Base-by-base conservation (phyloP, 2,329 filamentous ascomycete species). In the Ascochyta koolunga region DNA sequence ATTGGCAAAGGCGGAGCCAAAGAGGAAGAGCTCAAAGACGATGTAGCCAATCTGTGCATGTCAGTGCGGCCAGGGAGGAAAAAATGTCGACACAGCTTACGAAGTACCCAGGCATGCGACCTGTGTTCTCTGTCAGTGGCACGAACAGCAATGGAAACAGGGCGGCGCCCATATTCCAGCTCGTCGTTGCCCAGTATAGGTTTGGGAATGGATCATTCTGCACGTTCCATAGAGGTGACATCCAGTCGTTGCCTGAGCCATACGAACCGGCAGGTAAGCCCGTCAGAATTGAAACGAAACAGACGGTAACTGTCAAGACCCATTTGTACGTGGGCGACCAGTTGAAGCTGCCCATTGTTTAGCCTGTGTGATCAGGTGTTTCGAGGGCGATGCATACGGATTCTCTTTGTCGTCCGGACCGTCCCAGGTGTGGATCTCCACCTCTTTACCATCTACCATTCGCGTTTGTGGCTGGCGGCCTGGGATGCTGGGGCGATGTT, bases 91-190 rank as follows among this genome's bases (percentile, higher is more conserved):
- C 9, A 37, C 9, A 13, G 49, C 59, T 19, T 50, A 70, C 71
- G 33, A 78, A 78, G 44, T 78, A 79, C 0, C 77, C 77, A 0
- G 76, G 76, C 77, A 79, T 79, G 5, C 77, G 73, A 1, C 77
- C 77, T 2, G 76, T 75, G 5, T 75, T 73, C 54, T 79, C 77
- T 16, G 76, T 78, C 32, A 77, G 52, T 1, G 76, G 77, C 3
- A 79, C 64, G 15, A 78, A 70, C 6, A 77, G 44, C 5, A 79
- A 64, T 7, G 76, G 74, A 35, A 75, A 75, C 1, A 78, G 21
- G 3, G 74, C 77, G 5, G 72, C 77, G 4, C 76, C 77, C 2
- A 77, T 48, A 13, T 73, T 74, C 77, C 74, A 78, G 18, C 67
- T 71, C 19, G 73, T 71, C 2, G 72, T 73, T 2, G 70, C 64